These are phyloP conservation scores for Dendrocalamus sinicus DNA, from an alignment of 176 grass and related monocot species.

Conservation along the genomic window DNA sequence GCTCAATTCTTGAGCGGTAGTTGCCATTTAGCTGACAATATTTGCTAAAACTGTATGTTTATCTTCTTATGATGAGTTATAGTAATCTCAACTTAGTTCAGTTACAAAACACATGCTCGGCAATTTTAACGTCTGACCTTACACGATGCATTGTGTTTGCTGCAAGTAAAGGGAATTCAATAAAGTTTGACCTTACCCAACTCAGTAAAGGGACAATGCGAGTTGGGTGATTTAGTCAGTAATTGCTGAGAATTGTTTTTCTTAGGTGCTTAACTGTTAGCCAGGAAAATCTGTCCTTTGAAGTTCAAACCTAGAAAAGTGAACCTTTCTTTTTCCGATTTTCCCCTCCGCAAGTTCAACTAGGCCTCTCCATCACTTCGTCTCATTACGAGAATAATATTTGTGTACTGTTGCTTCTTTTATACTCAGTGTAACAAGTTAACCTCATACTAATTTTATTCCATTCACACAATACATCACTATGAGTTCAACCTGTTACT, in stretches of 20 bases:
- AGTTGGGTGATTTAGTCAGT: not conserved
- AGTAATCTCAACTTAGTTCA: conserved; percentile 24
- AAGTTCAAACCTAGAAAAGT: conserved; percentile 8
- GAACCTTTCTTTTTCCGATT: not conserved
- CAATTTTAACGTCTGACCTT: not conserved
- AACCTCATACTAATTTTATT: not conserved
- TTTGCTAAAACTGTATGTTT: conserved; percentile 3
- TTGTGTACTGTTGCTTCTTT: not conserved
- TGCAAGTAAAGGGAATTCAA: not conserved
- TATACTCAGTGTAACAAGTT: not conserved
- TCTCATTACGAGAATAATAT: not conserved
- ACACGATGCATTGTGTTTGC: not conserved
- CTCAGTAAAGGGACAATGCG: not conserved
- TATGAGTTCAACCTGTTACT: not conserved
- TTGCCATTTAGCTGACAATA: not conserved
- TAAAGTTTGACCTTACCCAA: not conserved
- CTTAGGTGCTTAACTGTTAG: not conserved
- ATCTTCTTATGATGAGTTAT: not conserved
- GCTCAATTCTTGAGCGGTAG: not conserved
- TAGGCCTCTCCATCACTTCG: not conserved
- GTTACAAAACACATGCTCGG: not conserved
- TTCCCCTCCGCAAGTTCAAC: not conserved
- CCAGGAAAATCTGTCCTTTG: not conserved
- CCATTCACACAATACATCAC: not conserved
- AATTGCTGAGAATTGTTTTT: not conserved